These are phyloP conservation scores for Daldinia concentrica DNA, from an alignment of 495 filamentous ascomycete genomes.

Conservation along the genomic window DNA sequence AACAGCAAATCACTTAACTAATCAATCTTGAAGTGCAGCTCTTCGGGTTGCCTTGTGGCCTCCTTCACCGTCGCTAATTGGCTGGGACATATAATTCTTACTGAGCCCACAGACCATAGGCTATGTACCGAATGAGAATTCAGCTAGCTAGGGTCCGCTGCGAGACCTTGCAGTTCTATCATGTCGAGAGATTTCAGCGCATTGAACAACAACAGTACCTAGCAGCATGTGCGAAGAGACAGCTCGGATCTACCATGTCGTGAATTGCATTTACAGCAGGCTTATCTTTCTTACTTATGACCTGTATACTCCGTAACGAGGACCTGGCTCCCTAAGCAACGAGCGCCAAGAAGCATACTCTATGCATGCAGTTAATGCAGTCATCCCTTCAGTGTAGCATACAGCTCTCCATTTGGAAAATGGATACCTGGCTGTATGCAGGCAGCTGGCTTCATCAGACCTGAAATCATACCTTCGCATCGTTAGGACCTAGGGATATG, in stretches of 20 bases:
- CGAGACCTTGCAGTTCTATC: slow-evolving; percentile 28
- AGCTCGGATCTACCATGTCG: slow-evolving; percentile 17
- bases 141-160: slow-evolving; percentile 29
- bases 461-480: slow-evolving; percentile 25
- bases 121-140: slow-evolving; percentile 31
- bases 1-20: slow-evolving; percentile 44
- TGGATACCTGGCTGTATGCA: slow-evolving; percentile 17
- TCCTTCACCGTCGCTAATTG: slow-evolving; percentile 28
- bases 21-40: slow-evolving; percentile 42
- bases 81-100: slow-evolving; percentile 3
- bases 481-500: slow-evolving; percentile 19
- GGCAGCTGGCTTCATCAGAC: slow-evolving; percentile 18
- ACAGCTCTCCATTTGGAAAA: slow-evolving; percentile 31
- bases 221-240: neutral
- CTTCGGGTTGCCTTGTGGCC: slow-evolving; percentile 38
- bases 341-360: slow-evolving; percentile 20
- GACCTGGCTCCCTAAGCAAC: slow-evolving; percentile 25
- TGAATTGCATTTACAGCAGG: slow-evolving; percentile 11
- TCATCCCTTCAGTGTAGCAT: slow-evolving; percentile 40
- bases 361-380: slow-evolving; percentile 41
- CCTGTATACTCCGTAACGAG: slow-evolving; percentile 30
- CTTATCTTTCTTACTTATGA: slow-evolving; percentile 38
- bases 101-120: slow-evolving; percentile 37
- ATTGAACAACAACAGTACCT: neutral
- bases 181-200: slow-evolving; percentile 35